Percentiles rank a stretch among this genome's conserved stretches.
These are phyloP conservation scores for Catharanthus roseus DNA, from an alignment of 257 asterid genomes.

Conservation along the genomic window DNA sequence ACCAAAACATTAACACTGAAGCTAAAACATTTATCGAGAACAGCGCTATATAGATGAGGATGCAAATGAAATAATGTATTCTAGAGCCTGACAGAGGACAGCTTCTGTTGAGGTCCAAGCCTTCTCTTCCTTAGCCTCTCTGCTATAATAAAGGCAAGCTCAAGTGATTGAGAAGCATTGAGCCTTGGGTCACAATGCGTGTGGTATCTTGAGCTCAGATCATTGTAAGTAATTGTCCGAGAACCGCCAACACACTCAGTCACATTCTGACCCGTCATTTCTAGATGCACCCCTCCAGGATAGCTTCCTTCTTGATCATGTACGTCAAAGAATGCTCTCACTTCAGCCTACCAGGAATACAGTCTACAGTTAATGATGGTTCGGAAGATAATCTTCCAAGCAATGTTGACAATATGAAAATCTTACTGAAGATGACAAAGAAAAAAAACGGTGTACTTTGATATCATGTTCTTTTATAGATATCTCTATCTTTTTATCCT, in stretches of 20 bases:
- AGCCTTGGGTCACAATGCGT: conserved; percentile 79
- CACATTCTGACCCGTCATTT: conserved; percentile 81
- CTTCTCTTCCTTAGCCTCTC: conserved; percentile 67
- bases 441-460: not conserved
- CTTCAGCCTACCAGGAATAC: conserved; percentile 43
- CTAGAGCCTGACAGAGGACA: conserved; percentile 29
- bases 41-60: not conserved
- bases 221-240: conserved; percentile 55
- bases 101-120: conserved; percentile 37
- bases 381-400: not conserved
- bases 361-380: not conserved
- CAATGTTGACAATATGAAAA: not conserved
- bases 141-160: conserved; percentile 64
- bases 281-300: conserved; percentile 80
- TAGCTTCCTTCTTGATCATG: conserved; percentile 81
- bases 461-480: not conserved
- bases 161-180: conserved; percentile 72
- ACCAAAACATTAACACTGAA: not conserved
- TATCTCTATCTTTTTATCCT: not conserved
- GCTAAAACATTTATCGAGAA: not conserved
- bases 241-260: conserved; percentile 79
- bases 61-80: conserved; percentile 3
- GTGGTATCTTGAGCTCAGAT: conserved; percentile 63
- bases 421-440: not conserved
- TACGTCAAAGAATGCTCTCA: conserved; percentile 72